Percentiles rank a stretch among this genome's conserved stretches.
phyloP scores from a whole-genome alignment of 176 grass and related monocot species.

The Triticum timopheevii region DNA sequence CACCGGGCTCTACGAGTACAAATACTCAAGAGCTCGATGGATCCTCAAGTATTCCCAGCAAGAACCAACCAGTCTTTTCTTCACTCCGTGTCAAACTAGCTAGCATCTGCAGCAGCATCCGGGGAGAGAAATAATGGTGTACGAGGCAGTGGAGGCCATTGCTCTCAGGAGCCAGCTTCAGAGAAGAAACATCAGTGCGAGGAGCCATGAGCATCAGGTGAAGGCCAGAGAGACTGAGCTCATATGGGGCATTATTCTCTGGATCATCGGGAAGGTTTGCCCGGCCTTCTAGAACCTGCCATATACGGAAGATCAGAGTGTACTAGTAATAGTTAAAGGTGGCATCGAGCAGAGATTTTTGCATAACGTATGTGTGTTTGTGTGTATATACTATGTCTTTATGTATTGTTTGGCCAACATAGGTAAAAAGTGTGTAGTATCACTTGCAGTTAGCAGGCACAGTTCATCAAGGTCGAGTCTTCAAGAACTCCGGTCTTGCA shows the following conservation, averaged over 20 bases:
- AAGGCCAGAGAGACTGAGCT: not conserved
- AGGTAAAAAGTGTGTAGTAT: too few relatives aligned
- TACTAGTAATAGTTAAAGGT: not conserved
- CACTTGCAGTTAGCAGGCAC: too few relatives aligned
- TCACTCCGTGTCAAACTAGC: not conserved
- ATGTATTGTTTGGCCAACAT: too few relatives aligned
- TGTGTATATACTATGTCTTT: too few relatives aligned
- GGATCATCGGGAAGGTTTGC: not conserved
- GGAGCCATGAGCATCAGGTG: not conserved
- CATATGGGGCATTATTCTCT: not conserved
- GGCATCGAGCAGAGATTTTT: too few relatives aligned
- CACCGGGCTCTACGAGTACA: not conserved
- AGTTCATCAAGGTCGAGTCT: too few relatives aligned
- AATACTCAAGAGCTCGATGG: not conserved
- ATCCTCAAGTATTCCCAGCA: not conserved
- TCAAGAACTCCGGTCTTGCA: too few relatives aligned
- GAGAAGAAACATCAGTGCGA: not conserved
- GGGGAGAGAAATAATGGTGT: not conserved
- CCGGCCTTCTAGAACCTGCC: not conserved
- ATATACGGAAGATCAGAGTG: not conserved
- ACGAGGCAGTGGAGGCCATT: not conserved
- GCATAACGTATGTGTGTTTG: too few relatives aligned
- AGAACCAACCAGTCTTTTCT: not conserved
- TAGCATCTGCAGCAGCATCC: not conserved
- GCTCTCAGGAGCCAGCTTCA: not conserved